These are phyloP conservation scores for Metschnikowia henanensis DNA, from an alignment of 805 yeast species.

Conservation along the genomic window DNA sequence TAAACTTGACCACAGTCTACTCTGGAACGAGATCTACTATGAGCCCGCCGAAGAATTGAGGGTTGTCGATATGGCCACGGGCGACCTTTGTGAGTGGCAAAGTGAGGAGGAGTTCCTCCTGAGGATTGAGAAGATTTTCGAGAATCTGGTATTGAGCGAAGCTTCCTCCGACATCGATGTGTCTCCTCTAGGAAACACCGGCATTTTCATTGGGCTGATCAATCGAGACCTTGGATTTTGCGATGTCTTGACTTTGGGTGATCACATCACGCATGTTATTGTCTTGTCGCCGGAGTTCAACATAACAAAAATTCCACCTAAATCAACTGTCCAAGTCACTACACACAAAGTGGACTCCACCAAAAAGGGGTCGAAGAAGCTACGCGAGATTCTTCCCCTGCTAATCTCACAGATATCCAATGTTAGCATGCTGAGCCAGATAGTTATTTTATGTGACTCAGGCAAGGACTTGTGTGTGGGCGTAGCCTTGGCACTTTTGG, in stretches of 20 bases:
- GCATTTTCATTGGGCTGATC: slow-evolving; percentile 29
- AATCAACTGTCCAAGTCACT: slow-evolving; percentile 7
- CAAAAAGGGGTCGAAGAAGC: slow-evolving; percentile 66
- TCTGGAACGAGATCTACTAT: slow-evolving; percentile 48
- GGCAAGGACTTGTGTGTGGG: slow-evolving; percentile 71
- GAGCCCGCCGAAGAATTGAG: slow-evolving; percentile 12
- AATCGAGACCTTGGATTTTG: slow-evolving; percentile 13
- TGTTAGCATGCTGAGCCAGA: slow-evolving; percentile 7
- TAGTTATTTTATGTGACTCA: slow-evolving; percentile 57
- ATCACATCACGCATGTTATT: slow-evolving; percentile 18
- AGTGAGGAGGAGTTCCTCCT: slow-evolving; percentile 24
- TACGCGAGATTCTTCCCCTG: slow-evolving; percentile 48
- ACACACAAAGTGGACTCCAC: slow-evolving; percentile 29
- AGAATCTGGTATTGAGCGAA: background rate
- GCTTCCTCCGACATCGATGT: slow-evolving; percentile 11
- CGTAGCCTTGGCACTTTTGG: slow-evolving; percentile 52
- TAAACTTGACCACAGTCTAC: slow-evolving; percentile 49
- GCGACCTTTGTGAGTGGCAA: slow-evolving; percentile 23
- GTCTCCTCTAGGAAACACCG: slow-evolving; percentile 23
- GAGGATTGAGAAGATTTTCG: slow-evolving; percentile 18
- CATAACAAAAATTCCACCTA: slow-evolving; percentile 11
- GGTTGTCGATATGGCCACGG: slow-evolving; percentile 24
- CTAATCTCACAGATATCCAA: slow-evolving; percentile 30
- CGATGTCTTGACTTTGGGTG: background rate
- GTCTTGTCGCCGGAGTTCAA: slow-evolving; percentile 24